phyloP scores from a whole-genome alignment of 2,329 filamentous ascomycete genomes.

The Orbilia ellipsospora region DNA sequence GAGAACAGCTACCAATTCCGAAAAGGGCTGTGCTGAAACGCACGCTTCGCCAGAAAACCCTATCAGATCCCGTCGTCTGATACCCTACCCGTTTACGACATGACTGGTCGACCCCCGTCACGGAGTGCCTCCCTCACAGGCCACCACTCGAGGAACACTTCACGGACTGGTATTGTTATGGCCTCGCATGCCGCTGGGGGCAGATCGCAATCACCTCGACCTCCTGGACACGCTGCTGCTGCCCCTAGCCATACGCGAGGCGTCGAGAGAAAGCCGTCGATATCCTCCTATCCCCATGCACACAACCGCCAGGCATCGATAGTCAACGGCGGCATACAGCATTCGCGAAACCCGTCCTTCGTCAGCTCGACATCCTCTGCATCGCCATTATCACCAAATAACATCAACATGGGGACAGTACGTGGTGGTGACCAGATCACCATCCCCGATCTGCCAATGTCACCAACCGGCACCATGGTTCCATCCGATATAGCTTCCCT shows the following conservation, averaged over 20 bases:
- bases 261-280: slow-evolving; percentile 51
- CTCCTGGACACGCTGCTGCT: slow-evolving; percentile 41
- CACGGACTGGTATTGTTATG: slow-evolving; percentile 50
- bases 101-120: slow-evolving; percentile 52
- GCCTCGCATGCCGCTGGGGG: slow-evolving; percentile 35
- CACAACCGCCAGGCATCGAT: slow-evolving; percentile 98
- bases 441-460: slow-evolving; percentile 59
- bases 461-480: slow-evolving; percentile 57
- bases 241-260: slow-evolving; percentile 24
- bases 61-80: slow-evolving; percentile 33
- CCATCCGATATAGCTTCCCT: slow-evolving; percentile 48
- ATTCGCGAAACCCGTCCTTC: slow-evolving; percentile 69
- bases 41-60: slow-evolving; percentile 26
- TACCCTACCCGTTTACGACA: slow-evolving; percentile 43
- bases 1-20: slow-evolving; percentile 22
- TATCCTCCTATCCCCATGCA: slow-evolving; percentile 69
- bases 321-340: slow-evolving; percentile 88
- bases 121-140: slow-evolving; percentile 54
- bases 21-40: slow-evolving; percentile 54
- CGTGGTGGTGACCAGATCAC: slow-evolving; percentile 58
- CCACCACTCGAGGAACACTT: slow-evolving; percentile 52
- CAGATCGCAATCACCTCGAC: slow-evolving; percentile 55
- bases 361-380: slow-evolving; percentile 58
- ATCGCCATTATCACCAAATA: slow-evolving; percentile 58
- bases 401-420: slow-evolving; percentile 46